phyloP scores from a whole-genome alignment of 768 basidiomycete genomes.

The Coprinopsis sp. region DNA sequence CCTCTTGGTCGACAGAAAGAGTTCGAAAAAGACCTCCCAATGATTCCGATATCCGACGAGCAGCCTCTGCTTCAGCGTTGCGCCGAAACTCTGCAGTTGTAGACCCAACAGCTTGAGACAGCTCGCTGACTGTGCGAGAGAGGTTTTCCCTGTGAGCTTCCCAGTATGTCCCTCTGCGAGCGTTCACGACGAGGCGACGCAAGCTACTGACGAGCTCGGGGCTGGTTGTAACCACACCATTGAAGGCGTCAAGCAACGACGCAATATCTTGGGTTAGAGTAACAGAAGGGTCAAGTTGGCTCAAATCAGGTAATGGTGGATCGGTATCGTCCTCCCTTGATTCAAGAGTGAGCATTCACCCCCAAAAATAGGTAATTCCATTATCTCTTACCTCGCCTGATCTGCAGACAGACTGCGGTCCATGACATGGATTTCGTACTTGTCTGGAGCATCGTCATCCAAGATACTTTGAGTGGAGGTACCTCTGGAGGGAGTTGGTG shows the following conservation, averaged over 20 bases:
- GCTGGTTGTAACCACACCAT: conserved; percentile 52
- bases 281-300: conserved; percentile 41
- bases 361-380: no score
- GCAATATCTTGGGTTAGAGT: conserved; percentile 66
- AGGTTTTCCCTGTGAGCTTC: conserved; percentile 53
- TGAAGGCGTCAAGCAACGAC: conserved; percentile 51
- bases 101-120: conserved; percentile 42
- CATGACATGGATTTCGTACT: conserved; percentile 60
- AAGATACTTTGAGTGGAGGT: conserved; percentile 37
- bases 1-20: conserved; percentile 31
- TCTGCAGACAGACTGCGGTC: conserved; percentile 30
- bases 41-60: conserved; percentile 56
- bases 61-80: conserved; percentile 60
- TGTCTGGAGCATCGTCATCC: conserved; percentile 42
- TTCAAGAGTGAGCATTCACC: no score
- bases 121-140: conserved; percentile 50
- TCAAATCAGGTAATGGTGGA: conserved; percentile 31
- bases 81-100: conserved; percentile 44
- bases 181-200: conserved; percentile 58
- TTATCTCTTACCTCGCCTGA: no score
- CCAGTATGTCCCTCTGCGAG: conserved; percentile 68
- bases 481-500: conserved; percentile 23
- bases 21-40: conserved; percentile 54
- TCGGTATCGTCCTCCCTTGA: conserved; percentile 24
- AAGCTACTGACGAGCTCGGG: conserved; percentile 70